Base-by-base conservation (phyloP, 192 early-diverging fungal species). In the Spizellomyces sp. region DNA sequence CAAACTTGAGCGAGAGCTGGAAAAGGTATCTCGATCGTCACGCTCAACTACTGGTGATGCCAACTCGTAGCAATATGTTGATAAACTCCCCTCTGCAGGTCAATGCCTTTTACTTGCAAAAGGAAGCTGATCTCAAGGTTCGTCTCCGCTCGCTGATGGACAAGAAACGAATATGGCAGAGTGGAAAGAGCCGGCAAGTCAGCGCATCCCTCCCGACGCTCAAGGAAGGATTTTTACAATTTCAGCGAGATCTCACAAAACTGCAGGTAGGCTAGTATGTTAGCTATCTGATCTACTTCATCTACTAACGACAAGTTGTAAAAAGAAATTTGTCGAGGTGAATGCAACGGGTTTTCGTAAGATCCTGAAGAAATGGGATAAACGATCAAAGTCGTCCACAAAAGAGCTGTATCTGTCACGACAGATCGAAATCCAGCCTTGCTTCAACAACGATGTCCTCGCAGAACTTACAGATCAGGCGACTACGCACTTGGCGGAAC, bases 341-440 rank as follows among this genome's bases (percentile, higher is more conserved):
- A 99, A 99, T 78, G 90, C 86, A 42, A 93, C 92, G 17, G 98
- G 97, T 42, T 99, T 99, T 76, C 83, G 96, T 43, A 99, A 99
- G 86, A 99, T 99, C 58, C 75, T 99, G 60, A 99, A 99, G 77
- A 99, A 99, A 79, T 99, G 95, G 95, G 98, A 99, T 87, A 99
- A 99, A 83, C 88, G 98, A 43, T 92, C 93, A 58, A 98, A 98
- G 79, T 93, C 94, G 4, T 92, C 90, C 58, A 99, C 95, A 27
- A 99, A 98, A 72, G 98, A 99, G 75, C 86, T 99, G 45, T 99
- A 98, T 71, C 87, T 99, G 9, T 91, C 94, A 4, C 90, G 98
- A 9, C 98, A 99, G 76, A 89, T 99, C 45, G 98, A 99, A 62
- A 92, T 98, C 17, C 96, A 98, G 58, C 98, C 96, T 2, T 95